A percentile compares a stretch with the other conserved stretches of the same genome.
phyloP scores from a whole-genome alignment of 441 rosid genomes.

The Theobroma grandiflorum region DNA sequence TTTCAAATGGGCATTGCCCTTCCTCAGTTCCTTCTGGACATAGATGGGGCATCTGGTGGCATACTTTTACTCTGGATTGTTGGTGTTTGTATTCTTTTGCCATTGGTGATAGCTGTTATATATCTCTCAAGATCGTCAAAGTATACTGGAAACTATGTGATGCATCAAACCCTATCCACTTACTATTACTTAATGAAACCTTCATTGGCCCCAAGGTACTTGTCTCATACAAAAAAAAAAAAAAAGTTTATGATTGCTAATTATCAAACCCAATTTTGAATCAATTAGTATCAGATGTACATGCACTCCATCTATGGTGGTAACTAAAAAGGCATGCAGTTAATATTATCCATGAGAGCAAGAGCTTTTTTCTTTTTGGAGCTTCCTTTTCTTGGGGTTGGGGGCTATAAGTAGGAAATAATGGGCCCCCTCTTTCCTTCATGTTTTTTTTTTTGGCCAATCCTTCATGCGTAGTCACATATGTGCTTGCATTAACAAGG shows the following conservation, averaged over 20 bases:
- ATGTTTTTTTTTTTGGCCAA: too few species aligned
- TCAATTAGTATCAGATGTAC: neutral
- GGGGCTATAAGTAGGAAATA: too few species aligned
- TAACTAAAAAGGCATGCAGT: neutral
- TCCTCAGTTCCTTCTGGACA: constrained; percentile 90
- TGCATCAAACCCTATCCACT: constrained; percentile 93
- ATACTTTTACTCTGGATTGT: constrained; percentile 97
- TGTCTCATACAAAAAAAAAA: constrained; percentile 17
- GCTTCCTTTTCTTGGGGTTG: neutral
- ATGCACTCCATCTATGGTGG: constrained; percentile 1
- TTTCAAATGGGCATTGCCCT: constrained; percentile 99
- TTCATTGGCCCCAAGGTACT: constrained; percentile 96
- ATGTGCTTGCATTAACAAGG: too few species aligned
- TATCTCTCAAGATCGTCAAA: constrained; percentile 97
- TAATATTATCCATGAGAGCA: neutral
- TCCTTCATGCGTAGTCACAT: too few species aligned
- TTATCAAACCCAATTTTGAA: neutral
- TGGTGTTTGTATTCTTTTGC: constrained; percentile 95
- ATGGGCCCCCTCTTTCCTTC: too few species aligned
- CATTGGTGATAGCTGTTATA: constrained; percentile 93
- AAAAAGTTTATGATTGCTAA: neutral
- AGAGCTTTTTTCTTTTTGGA: neutral
- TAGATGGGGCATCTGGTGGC: constrained; percentile 97
- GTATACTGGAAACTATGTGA: constrained; percentile 97
- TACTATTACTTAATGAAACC: constrained; percentile 96